These are phyloP conservation scores for Eremothecium cymbalariae DNA, from an alignment of 1,139 yeast genomes.

Conservation along the genomic window DNA sequence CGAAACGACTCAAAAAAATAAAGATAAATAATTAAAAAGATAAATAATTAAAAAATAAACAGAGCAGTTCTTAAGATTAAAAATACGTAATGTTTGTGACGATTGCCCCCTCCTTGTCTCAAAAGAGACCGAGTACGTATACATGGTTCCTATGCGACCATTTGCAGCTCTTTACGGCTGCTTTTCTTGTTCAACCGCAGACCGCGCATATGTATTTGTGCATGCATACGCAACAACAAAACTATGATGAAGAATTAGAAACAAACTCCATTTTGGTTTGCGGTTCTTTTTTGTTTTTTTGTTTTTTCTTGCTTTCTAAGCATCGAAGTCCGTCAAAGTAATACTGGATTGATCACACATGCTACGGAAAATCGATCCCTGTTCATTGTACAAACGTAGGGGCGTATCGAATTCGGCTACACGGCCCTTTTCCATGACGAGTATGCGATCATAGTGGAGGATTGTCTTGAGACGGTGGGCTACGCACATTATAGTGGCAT, in stretches of 20 bases:
- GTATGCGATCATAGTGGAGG: slow-evolving; percentile 52
- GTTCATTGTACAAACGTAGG: slow-evolving; percentile 35
- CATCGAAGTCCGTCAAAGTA: slow-evolving; percentile 36
- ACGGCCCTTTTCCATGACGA: slow-evolving; percentile 60
- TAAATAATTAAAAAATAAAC: too few relatives aligned
- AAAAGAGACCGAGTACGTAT: too few relatives aligned
- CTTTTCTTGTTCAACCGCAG: not conserved
- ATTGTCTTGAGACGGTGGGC: slow-evolving; percentile 73
- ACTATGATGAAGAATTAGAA: not conserved
- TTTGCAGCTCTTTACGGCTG: too few relatives aligned
- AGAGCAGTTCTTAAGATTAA: too few relatives aligned
- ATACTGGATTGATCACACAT: slow-evolving; percentile 58
- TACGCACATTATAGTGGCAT: slow-evolving; percentile 67
- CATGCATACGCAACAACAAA: not conserved
- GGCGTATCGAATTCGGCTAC: slow-evolving; percentile 55
- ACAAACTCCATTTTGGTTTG: too few relatives aligned
- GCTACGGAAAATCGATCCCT: slow-evolving; percentile 44
- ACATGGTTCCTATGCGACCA: too few relatives aligned
- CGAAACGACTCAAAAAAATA: too few relatives aligned
- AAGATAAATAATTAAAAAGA: too few relatives aligned
- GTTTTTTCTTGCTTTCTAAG: too few relatives aligned
- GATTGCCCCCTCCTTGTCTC: too few relatives aligned
- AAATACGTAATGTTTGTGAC: too few relatives aligned
- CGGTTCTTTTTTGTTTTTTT: too few relatives aligned
- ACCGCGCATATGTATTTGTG: not conserved